Base-by-base conservation (phyloP, 78 protist species). In the Dictyostelium citrinum region DNA sequence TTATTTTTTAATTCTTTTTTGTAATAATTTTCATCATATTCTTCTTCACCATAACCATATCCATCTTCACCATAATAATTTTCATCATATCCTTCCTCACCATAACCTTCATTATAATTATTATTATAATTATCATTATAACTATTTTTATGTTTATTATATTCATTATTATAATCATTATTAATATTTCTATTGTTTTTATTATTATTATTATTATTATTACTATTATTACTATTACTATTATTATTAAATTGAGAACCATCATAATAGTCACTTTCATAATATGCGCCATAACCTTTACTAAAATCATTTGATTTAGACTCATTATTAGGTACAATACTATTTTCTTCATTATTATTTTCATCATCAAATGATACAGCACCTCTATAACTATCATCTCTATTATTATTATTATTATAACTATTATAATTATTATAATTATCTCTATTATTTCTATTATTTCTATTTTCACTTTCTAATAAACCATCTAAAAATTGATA, bases 201-300 rank as follows among this genome's bases (percentile, higher is more conserved):
- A 39, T 37, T 39, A 5, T 43, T 14, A 55, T 82, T 7, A 12
- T 27, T 45, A 22, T 83, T 41, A 17, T 46, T 37, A 51, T 71
- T 16, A 5, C 49, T n/a, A 20, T 67, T 67, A 67, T 29, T 67
- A 12, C 31, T 67, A 31, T 45, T 22, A 12, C 49, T 31, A 11
- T 49, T 58, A 41, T 83, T 46, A 45, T 64, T 20, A 61, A 58
- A 37, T 5, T 41, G 70, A 16, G 75, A 11, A 20, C 76, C 16
- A 14, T 46, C 67, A 45, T 41, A 77, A 46, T 46, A 77, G 49
- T 77, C 82, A 77, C 49, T 46, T 49, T 77, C 70, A 77, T 77
- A 77, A 29, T 9, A 77, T 5, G 37, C 81, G 41, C 55, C 81
- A 41, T 74, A 39, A 9, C 55, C 55, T 24, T 61, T 61, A 27